Conservation (phyloP, 2,329 filamentous ascomycete species). For the Trichoderma sp. region DNA sequence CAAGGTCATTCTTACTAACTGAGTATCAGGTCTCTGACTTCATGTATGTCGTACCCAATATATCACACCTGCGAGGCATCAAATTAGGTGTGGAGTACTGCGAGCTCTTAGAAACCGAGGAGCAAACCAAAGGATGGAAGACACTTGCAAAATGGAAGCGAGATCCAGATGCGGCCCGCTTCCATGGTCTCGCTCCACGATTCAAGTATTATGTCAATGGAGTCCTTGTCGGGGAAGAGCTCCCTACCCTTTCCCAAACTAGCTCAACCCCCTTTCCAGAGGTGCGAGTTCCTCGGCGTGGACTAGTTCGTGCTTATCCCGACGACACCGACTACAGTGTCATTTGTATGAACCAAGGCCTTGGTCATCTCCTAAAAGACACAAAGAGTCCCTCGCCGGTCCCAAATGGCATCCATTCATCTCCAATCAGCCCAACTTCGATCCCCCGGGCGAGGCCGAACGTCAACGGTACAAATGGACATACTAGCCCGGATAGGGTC, state of each 20-base stretch:
- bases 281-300: constrained; percentile 56
- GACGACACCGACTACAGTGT: constrained; percentile 59
- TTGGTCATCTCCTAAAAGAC: constrained; percentile 55
- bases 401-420: constrained; percentile 51
- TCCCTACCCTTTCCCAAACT: constrained; percentile 48
- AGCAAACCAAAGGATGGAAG: constrained; percentile 45
- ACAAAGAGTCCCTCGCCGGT: constrained; percentile 45
- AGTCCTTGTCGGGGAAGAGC: constrained; percentile 53
- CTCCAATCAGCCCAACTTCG: constrained; percentile 46
- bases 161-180: constrained; percentile 57
- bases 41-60: constrained; percentile 58
- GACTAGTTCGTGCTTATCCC: constrained; percentile 54
- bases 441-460: constrained; percentile 30
- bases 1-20: not conserved
- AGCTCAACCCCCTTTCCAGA: constrained; percentile 59
- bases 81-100: constrained; percentile 60
- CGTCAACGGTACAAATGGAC: constrained; percentile 38
- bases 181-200: constrained; percentile 56
- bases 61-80: constrained; percentile 59
- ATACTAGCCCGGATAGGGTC: constrained; percentile 28
- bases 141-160: constrained; percentile 58
- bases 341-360: constrained; percentile 59
- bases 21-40: constrained; percentile 58
- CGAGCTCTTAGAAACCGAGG: constrained; percentile 57
- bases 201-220: constrained; percentile 63